Evolutionary conservation across 2,329 filamentous ascomycete species (phyloP).

Genomic region (Diaporthe eres): DNA sequence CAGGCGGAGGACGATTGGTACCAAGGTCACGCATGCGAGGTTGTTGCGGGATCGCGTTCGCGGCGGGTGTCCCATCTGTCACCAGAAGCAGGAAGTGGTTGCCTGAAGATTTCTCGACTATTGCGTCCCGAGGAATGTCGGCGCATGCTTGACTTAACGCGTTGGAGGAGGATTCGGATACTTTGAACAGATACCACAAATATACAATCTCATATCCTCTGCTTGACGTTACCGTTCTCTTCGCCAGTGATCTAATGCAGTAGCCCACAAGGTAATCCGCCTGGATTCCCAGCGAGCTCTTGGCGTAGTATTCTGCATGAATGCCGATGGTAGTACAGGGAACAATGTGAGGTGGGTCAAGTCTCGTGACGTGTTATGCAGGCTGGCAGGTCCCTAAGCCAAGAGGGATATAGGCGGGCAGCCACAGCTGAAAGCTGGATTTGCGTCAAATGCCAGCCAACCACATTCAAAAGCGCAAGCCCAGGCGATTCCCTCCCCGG

Average conservation of each 20-base stretch:
- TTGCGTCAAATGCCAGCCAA: neutral
- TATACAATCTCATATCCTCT: slow-evolving; percentile 18
- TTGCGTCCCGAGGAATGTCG: too few relatives aligned
- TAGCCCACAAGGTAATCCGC: too few relatives aligned
- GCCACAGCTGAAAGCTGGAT: too few relatives aligned
- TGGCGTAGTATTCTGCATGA: too few relatives aligned
- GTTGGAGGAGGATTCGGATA: slow-evolving; percentile 5
- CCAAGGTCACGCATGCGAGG: slow-evolving; percentile 89
- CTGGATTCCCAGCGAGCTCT: too few relatives aligned
- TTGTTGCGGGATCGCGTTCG: slow-evolving; percentile 79
- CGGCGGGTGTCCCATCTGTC: slow-evolving; percentile 75
- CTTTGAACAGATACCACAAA: slow-evolving; percentile 34
- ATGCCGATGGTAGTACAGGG: neutral
- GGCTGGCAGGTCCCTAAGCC: neutral
- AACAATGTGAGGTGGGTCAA: neutral
- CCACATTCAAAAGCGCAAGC: neutral
- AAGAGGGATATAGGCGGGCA: too few relatives aligned
- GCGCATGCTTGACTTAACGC: neutral
- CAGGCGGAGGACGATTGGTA: slow-evolving; percentile 77
- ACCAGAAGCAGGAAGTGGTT: slow-evolving; percentile 49
- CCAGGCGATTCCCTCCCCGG: neutral
- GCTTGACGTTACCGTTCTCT: too few relatives aligned
- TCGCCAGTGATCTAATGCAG: too few relatives aligned
- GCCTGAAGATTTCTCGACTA: neutral
- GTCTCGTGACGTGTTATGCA: neutral